Conservation (phyloP, 768 basidiomycete genomes). For the Suillus sp. region DNA sequence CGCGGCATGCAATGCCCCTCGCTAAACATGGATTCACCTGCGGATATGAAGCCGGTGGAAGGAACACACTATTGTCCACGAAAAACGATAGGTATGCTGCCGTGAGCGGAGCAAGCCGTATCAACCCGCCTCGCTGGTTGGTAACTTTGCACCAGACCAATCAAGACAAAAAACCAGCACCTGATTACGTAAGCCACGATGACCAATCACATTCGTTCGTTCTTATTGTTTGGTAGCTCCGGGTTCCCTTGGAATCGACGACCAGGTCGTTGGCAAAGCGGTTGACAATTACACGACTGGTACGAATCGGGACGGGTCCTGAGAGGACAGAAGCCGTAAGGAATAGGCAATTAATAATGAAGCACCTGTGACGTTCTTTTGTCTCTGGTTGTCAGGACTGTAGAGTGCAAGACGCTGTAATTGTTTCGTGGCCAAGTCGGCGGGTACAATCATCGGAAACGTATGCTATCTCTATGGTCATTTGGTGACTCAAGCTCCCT, state of each 20-base stretch:
- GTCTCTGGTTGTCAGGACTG: background rate
- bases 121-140: background rate
- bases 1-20: background rate
- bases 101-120: background rate
- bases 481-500: background rate
- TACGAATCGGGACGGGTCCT: background rate
- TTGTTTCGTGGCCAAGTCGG: background rate
- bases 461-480: no score
- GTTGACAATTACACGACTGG: background rate
- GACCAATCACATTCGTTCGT: background rate
- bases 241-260: slow-evolving; percentile 1
- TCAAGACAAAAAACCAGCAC: background rate
- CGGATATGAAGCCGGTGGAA: background rate
- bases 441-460: background rate
- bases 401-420: background rate
- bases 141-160: background rate
- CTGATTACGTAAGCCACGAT: background rate
- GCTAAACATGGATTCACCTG: background rate
- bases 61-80: background rate
- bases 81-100: background rate
- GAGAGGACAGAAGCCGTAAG: background rate
- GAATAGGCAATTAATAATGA: background rate
- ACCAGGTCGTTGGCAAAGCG: background rate
- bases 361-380: background rate
- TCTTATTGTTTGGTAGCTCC: background rate